A percentile compares a stretch with the other conserved stretches of the same genome.
phyloP scores from a whole-genome alignment of 495 filamentous ascomycete species.

The Stereocaulon alpinum region DNA sequence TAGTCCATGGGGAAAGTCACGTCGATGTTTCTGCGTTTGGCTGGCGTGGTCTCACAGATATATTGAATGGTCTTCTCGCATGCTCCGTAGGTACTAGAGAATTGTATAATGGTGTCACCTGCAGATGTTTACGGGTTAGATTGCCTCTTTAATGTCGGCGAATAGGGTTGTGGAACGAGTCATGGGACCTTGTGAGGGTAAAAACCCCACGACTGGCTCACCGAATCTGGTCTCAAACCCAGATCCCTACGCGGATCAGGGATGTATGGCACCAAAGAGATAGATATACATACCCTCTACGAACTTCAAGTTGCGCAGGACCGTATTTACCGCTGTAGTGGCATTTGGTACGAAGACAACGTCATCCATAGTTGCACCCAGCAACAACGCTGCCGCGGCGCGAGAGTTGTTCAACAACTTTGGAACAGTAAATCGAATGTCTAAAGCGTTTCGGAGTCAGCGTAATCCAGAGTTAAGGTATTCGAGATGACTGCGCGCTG shows the following conservation, averaged over 20 bases:
- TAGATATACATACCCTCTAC: conserved; percentile 19
- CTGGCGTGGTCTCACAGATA: conserved; percentile 45
- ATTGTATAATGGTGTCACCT: conserved; percentile 55
- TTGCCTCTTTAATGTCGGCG: too few species aligned
- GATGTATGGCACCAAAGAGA: too few species aligned
- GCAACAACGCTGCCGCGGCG: conserved; percentile 46
- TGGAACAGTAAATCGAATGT: conserved; percentile 55
- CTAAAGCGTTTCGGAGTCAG: too few species aligned
- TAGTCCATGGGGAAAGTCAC: conserved; percentile 10
- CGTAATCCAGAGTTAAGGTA: too few species aligned
- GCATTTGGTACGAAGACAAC: conserved; percentile 75
- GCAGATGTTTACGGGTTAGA: too few species aligned
- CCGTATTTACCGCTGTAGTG: conserved; percentile 67
- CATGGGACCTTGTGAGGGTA: too few species aligned
- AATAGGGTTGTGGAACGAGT: too few species aligned
- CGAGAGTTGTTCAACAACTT: conserved; percentile 53
- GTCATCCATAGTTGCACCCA: conserved; percentile 51
- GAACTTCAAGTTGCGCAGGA: conserved; percentile 61
- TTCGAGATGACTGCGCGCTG: too few species aligned
- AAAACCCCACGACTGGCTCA: too few species aligned
- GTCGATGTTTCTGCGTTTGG: conserved; percentile 22
- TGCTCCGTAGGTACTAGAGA: conserved; percentile 66
- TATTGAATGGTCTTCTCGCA: conserved; percentile 63
- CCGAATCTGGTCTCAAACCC: too few species aligned
- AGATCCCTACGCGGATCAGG: too few species aligned